Evolutionary conservation across 768 basidiomycete genomes (phyloP).

Genomic region (Saitozyma sp.): DNA sequence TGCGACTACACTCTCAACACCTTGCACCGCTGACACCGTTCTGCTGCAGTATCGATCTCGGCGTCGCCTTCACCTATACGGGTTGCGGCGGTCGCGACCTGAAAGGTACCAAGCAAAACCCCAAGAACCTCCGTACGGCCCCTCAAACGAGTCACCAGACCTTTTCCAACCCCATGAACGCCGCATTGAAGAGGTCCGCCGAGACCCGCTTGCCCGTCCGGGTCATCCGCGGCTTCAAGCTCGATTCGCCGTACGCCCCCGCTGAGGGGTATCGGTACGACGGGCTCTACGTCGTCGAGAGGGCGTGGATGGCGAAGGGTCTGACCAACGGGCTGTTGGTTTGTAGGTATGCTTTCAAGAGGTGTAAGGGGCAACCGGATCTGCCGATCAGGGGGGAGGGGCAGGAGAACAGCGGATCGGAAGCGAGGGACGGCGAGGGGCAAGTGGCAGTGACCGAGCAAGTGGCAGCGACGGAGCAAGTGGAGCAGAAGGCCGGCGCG

Average conservation of each 20-base stretch:
- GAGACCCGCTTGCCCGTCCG: slow-evolving; percentile 79
- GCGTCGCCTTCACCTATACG: slow-evolving; percentile 43
- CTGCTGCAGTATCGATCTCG: slow-evolving; percentile 35
- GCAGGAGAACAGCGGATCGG: not conserved
- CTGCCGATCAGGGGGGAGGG: slow-evolving; percentile 19
- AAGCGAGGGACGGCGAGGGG: too few relatives aligned
- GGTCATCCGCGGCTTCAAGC: slow-evolving; percentile 82
- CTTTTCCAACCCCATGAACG: slow-evolving; percentile 73
- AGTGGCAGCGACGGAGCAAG: too few relatives aligned
- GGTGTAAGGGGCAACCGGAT: slow-evolving; percentile 23
- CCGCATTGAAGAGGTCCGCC: slow-evolving; percentile 71
- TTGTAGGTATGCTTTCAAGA: slow-evolving; percentile 74
- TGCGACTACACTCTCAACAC: not conserved
- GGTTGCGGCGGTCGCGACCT: slow-evolving; percentile 75
- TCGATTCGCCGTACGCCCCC: slow-evolving; percentile 72
- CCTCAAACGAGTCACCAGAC: slow-evolving; percentile 80
- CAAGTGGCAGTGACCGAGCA: too few relatives aligned
- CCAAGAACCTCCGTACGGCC: slow-evolving; percentile 88
- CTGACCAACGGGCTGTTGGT: slow-evolving; percentile 69
- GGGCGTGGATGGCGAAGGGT: slow-evolving; percentile 77
- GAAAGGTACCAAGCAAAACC: slow-evolving; percentile 74
- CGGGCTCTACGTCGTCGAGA: slow-evolving; percentile 64
- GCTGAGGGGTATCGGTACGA: slow-evolving; percentile 87
- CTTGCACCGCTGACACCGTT: not conserved
- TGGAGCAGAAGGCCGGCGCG: too few relatives aligned